Base-by-base conservation (phyloP, 495 filamentous ascomycete species). In the Tuber brumale region DNA sequence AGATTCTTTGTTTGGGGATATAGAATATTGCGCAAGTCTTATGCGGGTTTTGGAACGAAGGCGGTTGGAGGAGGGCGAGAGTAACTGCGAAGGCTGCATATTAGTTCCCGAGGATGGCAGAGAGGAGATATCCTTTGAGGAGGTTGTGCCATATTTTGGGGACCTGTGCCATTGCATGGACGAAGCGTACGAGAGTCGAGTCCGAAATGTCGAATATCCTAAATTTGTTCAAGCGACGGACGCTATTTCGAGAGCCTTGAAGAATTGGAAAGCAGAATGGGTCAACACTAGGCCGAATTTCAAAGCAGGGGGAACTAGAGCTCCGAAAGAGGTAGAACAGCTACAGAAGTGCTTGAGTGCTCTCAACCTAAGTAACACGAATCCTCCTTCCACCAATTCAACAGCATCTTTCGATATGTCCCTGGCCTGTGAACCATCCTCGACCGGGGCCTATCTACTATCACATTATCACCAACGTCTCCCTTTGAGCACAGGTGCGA, bases 91-190 rank as follows among this genome's bases (percentile, higher is more conserved):
- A 44, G 81, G 76, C 45, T 76, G 73, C 27, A 77, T 83, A 75
- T 81, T 84, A 70, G 79, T 81, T 66, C 82, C 82, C 46, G 76
- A 82, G 46, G 70, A 78, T 41, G 74, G 74, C 39, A 80, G 77
- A 14, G 76, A 74, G 61, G 78, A 75, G 39, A 73, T 82, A 45
- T 72, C 75, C 23, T 73, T 79, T 37, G 75, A 73, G 19, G 77
- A 83, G 45, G 77, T 77, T 72, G 83, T 84, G 43, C 83, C 83
- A 27, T 84, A 80, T 75, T 84, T 83, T 74, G 83, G 83, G 43
- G 83, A 84, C 48, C 51, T 84, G 37, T 79, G 80, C 46, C 82
- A 84, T 69, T 83, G 82, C 73, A 78, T 84, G 76, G 83, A 83
- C 75, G 82, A 84, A 74, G 82, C 81, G 73, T 81, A 84, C 76